Percentiles rank a stretch among this genome's conserved stretches.
Evolutionary conservation across 2,329 filamentous ascomycete genomes (phyloP).

Genomic region (Neofusicoccum laricinum): DNA sequence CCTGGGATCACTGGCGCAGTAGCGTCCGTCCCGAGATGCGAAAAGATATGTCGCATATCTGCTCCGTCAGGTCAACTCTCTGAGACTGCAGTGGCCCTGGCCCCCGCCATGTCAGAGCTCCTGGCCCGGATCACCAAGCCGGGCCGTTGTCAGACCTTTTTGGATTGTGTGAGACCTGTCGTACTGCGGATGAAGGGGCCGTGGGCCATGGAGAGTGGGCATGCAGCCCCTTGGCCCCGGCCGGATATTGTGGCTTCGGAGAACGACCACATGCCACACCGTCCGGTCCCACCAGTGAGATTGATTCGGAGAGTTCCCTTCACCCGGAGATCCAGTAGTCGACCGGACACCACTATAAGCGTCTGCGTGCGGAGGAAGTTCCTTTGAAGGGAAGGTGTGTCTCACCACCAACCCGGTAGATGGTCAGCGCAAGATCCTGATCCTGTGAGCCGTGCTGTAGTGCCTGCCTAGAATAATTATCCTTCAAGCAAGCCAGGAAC

Average conservation of each 20-base stretch:
- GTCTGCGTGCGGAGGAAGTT: slow-evolving; percentile 2
- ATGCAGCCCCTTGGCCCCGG: background rate
- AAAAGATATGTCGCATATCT: slow-evolving; percentile 7
- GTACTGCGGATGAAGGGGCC: background rate
- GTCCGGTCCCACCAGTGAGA: background rate
- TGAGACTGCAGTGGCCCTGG: background rate
- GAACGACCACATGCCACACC: background rate
- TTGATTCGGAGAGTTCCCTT: slow-evolving; percentile 7
- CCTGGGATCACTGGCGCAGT: background rate
- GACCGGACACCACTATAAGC: background rate
- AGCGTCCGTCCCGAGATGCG: background rate
- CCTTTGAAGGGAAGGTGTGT: slow-evolving; percentile 6
- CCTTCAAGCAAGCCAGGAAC: slow-evolving; percentile 4
- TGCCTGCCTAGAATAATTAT: background rate
- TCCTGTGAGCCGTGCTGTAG: background rate
- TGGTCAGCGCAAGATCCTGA: slow-evolving; percentile 1
- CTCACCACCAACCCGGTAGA: background rate
- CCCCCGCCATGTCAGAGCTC: background rate
- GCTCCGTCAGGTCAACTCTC: background rate
- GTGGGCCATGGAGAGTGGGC: background rate
- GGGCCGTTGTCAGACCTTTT: background rate
- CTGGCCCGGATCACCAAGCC: background rate
- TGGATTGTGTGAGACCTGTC: background rate
- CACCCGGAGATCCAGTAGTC: background rate
- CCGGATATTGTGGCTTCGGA: background rate